Evolutionary conservation across 306 rosid species (phyloP).

Genomic region (Cucumis cinereus): DNA sequence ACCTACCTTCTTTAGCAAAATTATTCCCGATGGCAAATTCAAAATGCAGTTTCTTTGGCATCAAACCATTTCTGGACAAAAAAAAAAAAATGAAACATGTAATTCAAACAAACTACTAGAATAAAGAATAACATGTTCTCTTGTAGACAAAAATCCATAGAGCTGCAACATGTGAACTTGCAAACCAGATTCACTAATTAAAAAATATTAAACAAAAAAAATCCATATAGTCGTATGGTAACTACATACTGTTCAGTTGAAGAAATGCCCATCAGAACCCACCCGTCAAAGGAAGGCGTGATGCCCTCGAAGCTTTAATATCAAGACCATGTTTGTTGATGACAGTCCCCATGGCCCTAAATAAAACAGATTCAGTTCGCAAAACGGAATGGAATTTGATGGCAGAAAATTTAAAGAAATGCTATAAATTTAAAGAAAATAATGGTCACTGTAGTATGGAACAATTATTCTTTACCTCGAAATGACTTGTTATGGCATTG

Average conservation of each 20-base stretch:
- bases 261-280: constrained; percentile 55
- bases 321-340: constrained; percentile 91
- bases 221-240: not conserved
- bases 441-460: no score
- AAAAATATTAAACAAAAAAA: no score
- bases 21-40: constrained; percentile 81
- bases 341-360: no score
- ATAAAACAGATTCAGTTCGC: constrained; percentile 14
- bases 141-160: no score
- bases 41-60: constrained; percentile 94
- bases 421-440: no score
- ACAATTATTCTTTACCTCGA: no score
- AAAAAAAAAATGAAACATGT: not conserved
- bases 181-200: constrained; percentile 48
- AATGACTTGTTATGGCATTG: no score
- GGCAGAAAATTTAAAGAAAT: no score
- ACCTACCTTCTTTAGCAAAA: constrained; percentile 64
- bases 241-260: constrained; percentile 17
- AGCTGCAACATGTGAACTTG: no score
- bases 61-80: constrained; percentile 80
- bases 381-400: no score
- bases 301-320: constrained; percentile 83
- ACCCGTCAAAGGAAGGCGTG: constrained; percentile 74
- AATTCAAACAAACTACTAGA: constrained; percentile 14
- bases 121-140: not conserved